These are phyloP conservation scores for Pseudonectria buxi DNA, from an alignment of 2,329 filamentous ascomycete genomes.

Conservation along the genomic window DNA sequence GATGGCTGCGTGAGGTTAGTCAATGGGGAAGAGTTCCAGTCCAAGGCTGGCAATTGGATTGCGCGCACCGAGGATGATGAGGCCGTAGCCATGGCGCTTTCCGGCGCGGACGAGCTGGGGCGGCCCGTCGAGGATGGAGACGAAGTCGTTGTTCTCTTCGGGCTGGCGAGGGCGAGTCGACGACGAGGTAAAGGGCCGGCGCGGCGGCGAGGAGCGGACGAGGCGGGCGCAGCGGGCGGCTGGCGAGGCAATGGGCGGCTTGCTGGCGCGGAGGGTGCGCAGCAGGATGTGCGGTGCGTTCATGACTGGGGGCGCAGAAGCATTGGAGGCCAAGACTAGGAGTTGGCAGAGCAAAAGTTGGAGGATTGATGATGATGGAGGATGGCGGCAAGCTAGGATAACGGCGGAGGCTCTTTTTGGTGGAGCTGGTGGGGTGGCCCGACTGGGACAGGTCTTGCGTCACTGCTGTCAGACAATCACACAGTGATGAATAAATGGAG, in stretches of 20 bases:
- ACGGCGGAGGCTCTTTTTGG: too few relatives aligned
- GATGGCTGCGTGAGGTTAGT: constrained; percentile 43
- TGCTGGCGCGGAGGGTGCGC: constrained; percentile 2
- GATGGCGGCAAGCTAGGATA: too few relatives aligned
- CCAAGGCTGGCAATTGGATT: too few relatives aligned
- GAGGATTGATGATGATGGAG: too few relatives aligned
- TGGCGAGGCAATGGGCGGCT: background rate
- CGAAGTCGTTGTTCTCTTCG: constrained; percentile 69
- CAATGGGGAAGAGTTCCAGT: too few relatives aligned
- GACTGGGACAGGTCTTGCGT: too few relatives aligned
- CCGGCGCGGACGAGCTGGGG: constrained; percentile 71
- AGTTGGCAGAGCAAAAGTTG: too few relatives aligned
- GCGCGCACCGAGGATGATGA: constrained; percentile 64
- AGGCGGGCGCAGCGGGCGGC: constrained; percentile 3
- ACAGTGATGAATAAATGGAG: too few relatives aligned
- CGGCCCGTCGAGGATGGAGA: constrained; percentile 81
- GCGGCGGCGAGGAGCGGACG: constrained; percentile 1
- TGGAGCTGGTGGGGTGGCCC: too few relatives aligned
- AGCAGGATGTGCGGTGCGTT: constrained; percentile 21
- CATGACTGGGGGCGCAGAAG: constrained; percentile 15
- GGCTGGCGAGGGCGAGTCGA: constrained; percentile 9
- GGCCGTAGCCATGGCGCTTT: constrained; percentile 67
- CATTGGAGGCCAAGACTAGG: constrained; percentile 4
- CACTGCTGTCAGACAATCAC: too few relatives aligned
- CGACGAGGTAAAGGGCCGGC: constrained; percentile 11